phyloP scores from a whole-genome alignment of 345 rosid genomes.

The Euclidium syriacum region DNA sequence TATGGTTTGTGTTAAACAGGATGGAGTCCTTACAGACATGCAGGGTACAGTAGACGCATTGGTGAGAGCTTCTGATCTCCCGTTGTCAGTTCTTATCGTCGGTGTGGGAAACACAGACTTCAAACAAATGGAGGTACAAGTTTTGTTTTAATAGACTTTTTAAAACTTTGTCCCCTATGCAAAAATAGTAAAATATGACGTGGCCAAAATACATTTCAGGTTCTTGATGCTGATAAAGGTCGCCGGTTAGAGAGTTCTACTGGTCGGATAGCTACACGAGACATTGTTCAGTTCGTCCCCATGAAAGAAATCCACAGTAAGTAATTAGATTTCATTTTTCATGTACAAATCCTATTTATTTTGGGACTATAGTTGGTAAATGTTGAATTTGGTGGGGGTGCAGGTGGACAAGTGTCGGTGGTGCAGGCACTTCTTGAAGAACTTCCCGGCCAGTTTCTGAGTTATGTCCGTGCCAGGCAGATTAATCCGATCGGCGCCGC shows the following conservation, averaged over 20 bases:
- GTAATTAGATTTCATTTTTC: conserved; percentile 17
- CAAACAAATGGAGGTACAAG: conserved; percentile 75
- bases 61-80: conserved; percentile 92
- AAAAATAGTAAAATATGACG: background rate
- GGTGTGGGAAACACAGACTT: conserved; percentile 87
- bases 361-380: background rate
- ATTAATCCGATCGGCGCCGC: conserved; percentile 48
- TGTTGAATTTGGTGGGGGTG: background rate
- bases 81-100: conserved; percentile 74
- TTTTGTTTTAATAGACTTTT: background rate
- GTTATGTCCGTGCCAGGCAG: conserved; percentile 51
- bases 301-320: conserved; percentile 72
- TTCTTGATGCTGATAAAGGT: conserved; percentile 85
- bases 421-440: conserved; percentile 82
- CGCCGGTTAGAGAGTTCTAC: conserved; percentile 64
- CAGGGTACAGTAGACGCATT: conserved; percentile 70
- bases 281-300: conserved; percentile 85
- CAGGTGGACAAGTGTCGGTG: conserved; percentile 64
- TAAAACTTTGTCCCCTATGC: background rate
- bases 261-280: conserved; percentile 73
- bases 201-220: conserved; percentile 24
- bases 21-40: conserved; percentile 82
- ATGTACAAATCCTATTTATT: background rate
- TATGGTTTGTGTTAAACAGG: conserved; percentile 44
- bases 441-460: conserved; percentile 80